A percentile compares a stretch with the other conserved stretches of the same genome.
These are phyloP conservation scores for Hemisphaericaspora xylanilytica DNA, from an alignment of 1,139 yeast genomes.

Conservation along the genomic window DNA sequence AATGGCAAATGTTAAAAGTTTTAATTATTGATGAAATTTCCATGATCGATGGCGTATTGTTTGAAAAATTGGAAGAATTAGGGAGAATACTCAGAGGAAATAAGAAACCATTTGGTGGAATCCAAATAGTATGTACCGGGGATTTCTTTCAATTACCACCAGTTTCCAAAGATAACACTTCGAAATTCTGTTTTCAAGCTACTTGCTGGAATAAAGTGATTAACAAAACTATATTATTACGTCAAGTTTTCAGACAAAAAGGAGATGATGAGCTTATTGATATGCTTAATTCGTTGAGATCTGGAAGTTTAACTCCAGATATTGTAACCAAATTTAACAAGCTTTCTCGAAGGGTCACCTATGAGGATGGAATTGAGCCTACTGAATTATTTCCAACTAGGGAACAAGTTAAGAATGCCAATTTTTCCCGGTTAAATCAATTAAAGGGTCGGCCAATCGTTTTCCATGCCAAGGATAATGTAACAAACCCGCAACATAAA, in stretches of 20 bases:
- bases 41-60: constrained; percentile 70
- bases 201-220: constrained; percentile 55
- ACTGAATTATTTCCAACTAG: constrained; percentile 78
- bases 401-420: constrained; percentile 70
- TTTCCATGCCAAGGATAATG: constrained; percentile 51
- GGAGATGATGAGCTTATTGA: constrained; percentile 66
- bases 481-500: constrained; percentile 21
- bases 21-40: constrained; percentile 79
- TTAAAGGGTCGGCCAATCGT: constrained; percentile 40
- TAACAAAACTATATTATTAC: constrained; percentile 54
- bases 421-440: constrained; percentile 47
- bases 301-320: constrained; percentile 54
- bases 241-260: constrained; percentile 68
- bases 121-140: constrained; percentile 75
- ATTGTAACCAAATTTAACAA: constrained; percentile 44
- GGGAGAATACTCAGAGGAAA: constrained; percentile 53
- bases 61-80: constrained; percentile 62
- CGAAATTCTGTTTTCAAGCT: constrained; percentile 57
- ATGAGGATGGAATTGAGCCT: constrained; percentile 75
- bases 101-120: constrained; percentile 69
- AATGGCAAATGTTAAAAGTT: constrained; percentile 64
- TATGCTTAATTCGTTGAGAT: constrained; percentile 72
- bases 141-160: constrained; percentile 90
- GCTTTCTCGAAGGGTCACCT: constrained; percentile 53
- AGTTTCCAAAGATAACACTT: constrained; percentile 46